Conservation (phyloP, 306 rosid genomes). For the Inga oerstediana region DNA sequence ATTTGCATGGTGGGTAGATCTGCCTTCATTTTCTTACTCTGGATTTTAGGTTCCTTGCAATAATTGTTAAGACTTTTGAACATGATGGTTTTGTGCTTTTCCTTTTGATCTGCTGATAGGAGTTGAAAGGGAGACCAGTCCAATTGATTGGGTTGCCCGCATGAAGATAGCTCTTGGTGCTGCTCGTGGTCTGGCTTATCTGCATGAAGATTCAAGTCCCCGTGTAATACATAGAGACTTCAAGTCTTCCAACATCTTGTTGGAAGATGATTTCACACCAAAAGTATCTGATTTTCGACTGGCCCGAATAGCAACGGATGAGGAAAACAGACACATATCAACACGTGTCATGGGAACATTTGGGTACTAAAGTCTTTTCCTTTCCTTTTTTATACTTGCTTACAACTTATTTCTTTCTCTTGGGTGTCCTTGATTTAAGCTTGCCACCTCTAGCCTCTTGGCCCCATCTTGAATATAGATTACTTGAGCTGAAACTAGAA, state of each 20-base stretch:
- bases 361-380: constrained; percentile 58
- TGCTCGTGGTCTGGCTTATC: constrained; percentile 93
- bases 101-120: constrained; percentile 53
- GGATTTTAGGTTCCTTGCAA: constrained; percentile 5
- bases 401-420: background rate
- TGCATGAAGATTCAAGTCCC: constrained; percentile 98
- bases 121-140: constrained; percentile 63
- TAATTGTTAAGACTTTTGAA: constrained; percentile 23
- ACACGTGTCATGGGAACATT: constrained; percentile 99
- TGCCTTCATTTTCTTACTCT: background rate
- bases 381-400: background rate
- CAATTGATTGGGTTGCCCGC: constrained; percentile 82
- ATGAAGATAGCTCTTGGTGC: constrained; percentile 95
- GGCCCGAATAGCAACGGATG: constrained; percentile 92
- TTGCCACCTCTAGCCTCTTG: background rate
- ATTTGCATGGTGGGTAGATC: constrained; percentile 75
- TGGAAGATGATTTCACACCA: constrained; percentile 91
- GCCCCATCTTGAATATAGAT: constrained; percentile 17
- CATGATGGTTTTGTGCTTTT: constrained; percentile 15
- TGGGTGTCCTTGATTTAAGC: background rate
- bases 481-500: background rate
- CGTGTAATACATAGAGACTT: constrained; percentile 95
- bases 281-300: constrained; percentile 97
- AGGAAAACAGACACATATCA: constrained; percentile 78
- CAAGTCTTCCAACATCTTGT: constrained; percentile 91